phyloP scores from a whole-genome alignment of 352 stramenopile genomes.

The Phytophthora citricola region DNA sequence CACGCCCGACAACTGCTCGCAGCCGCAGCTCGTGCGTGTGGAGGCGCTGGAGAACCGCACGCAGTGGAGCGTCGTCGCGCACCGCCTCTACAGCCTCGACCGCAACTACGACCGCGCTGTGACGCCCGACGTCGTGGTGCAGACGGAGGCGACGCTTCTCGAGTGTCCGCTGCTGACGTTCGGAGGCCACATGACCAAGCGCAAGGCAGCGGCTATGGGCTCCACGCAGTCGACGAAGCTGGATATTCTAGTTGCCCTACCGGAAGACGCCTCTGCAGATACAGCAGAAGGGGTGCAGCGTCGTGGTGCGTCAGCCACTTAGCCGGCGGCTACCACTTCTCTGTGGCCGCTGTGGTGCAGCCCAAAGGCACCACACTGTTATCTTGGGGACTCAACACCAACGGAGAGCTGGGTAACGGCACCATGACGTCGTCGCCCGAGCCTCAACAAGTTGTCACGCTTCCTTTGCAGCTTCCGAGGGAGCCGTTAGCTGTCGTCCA shows the following conservation, averaged over 20 bases:
- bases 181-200: constrained; percentile 51
- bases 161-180: constrained; percentile 54
- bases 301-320: constrained; percentile 64
- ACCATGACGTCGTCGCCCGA: constrained; percentile 43
- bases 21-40: constrained; percentile 73
- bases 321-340: constrained; percentile 68
- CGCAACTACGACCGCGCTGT: constrained; percentile 62
- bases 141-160: constrained; percentile 44
- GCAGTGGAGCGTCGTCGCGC: constrained; percentile 59
- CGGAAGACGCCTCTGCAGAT: constrained; percentile 10
- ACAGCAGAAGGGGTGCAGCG: constrained; percentile 4
- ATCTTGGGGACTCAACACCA: constrained; percentile 62
- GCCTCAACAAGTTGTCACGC: constrained; percentile 42
- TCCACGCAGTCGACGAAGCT: constrained; percentile 33
- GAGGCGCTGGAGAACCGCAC: constrained; percentile 55
- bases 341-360: constrained; percentile 51
- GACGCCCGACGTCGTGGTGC: constrained; percentile 58
- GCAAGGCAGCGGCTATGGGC: constrained; percentile 44
- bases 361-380: constrained; percentile 50
- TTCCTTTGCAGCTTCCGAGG: constrained; percentile 43
- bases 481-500: constrained; percentile 52
- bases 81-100: constrained; percentile 74
- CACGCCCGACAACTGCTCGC: constrained; percentile 57
- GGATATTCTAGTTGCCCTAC: constrained; percentile 40
- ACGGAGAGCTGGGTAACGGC: constrained; percentile 68